Percentiles rank a stretch among this genome's conserved stretches.
phyloP scores from a whole-genome alignment of 441 rosid genomes.

The Mallotus japonicus region DNA sequence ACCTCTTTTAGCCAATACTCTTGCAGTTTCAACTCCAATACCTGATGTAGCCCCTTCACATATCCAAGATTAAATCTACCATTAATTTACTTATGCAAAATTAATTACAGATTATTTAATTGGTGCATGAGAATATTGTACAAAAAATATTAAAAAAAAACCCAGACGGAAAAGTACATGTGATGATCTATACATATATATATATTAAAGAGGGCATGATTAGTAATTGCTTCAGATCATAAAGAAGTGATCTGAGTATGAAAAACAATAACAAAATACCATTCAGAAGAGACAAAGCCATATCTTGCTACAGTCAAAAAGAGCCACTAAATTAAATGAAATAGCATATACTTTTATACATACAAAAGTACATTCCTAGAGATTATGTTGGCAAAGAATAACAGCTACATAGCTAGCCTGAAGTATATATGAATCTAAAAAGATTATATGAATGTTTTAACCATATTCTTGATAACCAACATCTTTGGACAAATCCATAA shows the following conservation, averaged over 20 bases:
- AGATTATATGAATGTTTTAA: not conserved
- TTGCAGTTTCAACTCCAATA: slow-evolving; percentile 85
- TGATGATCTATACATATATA: not conserved
- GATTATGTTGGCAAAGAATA: slow-evolving; percentile 5
- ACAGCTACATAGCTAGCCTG: not conserved
- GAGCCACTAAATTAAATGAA: slow-evolving; percentile 12
- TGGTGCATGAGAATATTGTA: not conserved
- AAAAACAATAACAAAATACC: not conserved
- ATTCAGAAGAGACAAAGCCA: slow-evolving; percentile 39
- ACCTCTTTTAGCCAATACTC: slow-evolving; percentile 78
- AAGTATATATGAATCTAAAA: not conserved
- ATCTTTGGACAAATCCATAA: slow-evolving; percentile 4
- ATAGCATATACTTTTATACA: not conserved
- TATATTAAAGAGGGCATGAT: not conserved
- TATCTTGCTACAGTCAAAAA: slow-evolving; percentile 32
- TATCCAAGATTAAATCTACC: not conserved
- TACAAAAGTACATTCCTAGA: not conserved
- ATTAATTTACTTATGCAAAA: no score
- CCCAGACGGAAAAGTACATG: not conserved
- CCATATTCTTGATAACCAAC: not conserved
- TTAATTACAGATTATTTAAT: not conserved
- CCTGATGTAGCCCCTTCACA: slow-evolving; percentile 86
- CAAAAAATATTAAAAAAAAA: not conserved
- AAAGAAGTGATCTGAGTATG: not conserved
- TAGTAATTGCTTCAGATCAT: not conserved